Evolutionary conservation across 2,329 filamentous ascomycete genomes (phyloP).

Genomic region (Fusarium sambucinum): DNA sequence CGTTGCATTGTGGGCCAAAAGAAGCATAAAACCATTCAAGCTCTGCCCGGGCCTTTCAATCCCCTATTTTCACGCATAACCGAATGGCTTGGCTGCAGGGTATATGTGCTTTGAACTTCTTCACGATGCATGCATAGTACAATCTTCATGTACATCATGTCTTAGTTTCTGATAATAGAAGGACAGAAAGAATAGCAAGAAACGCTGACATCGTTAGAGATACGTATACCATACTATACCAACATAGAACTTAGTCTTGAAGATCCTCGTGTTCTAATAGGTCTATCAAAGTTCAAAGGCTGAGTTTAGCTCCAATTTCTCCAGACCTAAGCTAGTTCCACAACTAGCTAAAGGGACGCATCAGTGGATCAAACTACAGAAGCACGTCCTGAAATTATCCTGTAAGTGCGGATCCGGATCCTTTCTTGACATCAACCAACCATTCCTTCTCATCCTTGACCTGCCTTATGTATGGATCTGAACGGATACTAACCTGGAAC

Average conservation of each 20-base stretch:
- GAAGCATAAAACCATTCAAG: conserved; percentile 2
- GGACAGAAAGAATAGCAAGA: neutral
- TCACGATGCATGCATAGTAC: neutral
- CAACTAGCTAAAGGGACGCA: neutral
- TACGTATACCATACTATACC: neutral
- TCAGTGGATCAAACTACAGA: neutral
- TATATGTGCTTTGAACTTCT: neutral
- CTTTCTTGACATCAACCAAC: neutral
- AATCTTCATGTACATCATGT: neutral
- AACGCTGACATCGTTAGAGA: neutral
- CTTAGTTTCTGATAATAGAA: neutral
- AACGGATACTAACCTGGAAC: neutral
- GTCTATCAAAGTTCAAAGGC: neutral
- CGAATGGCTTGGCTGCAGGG: conserved; percentile 3
- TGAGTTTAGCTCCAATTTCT: neutral
- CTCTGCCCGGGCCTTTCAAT: neutral
- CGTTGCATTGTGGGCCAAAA: conserved; percentile 1
- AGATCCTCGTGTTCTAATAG: neutral
- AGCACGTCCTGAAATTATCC: conserved; percentile 2
- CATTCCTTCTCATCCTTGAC: neutral
- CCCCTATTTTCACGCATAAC: neutral
- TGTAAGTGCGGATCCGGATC: neutral
- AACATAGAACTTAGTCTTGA: neutral
- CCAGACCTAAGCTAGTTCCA: neutral
- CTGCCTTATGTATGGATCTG: neutral